Evolutionary conservation across 2,329 filamentous ascomycete species (phyloP).

Genomic region (Purpureocillium lavendulum): DNA sequence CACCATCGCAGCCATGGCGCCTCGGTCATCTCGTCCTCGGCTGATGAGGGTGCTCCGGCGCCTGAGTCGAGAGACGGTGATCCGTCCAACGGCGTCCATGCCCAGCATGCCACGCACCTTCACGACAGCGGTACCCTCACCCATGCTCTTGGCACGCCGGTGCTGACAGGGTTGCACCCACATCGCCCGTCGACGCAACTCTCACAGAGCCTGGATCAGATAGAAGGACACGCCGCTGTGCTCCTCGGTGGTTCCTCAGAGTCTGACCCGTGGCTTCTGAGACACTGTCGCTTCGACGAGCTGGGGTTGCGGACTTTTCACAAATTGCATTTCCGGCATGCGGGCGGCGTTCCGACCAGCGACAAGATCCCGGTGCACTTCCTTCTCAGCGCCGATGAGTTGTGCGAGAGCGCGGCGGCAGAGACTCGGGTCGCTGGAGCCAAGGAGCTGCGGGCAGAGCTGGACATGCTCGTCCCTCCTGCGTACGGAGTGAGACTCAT

Average conservation of each 20-base stretch:
- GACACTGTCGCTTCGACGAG: slow-evolving; percentile 26
- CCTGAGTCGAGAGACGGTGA: too few species aligned
- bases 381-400: slow-evolving; percentile 7
- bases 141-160: background rate
- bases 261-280: slow-evolving; percentile 24
- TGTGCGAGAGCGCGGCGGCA: background rate
- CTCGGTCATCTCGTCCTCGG: too few species aligned
- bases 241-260: slow-evolving; percentile 23
- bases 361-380: slow-evolving; percentile 24
- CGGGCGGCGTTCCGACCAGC: slow-evolving; percentile 23
- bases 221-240: slow-evolving; percentile 18
- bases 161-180: background rate
- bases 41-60: too few species aligned
- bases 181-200: slow-evolving; percentile 7
- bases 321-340: slow-evolving; percentile 26
- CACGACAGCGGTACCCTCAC: background rate
- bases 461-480: background rate
- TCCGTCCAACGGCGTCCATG: too few species aligned
- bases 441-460: background rate
- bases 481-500: slow-evolving; percentile 5
- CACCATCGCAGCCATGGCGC: too few species aligned
- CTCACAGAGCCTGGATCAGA: slow-evolving; percentile 16
- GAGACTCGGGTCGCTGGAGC: background rate
- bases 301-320: slow-evolving; percentile 23
- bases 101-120: background rate